Evolutionary conservation across 2,329 filamentous ascomycete genomes (phyloP), one percentile per base, ranked within the genome.

Genomic region (Drechslerella dactyloides): DNA sequence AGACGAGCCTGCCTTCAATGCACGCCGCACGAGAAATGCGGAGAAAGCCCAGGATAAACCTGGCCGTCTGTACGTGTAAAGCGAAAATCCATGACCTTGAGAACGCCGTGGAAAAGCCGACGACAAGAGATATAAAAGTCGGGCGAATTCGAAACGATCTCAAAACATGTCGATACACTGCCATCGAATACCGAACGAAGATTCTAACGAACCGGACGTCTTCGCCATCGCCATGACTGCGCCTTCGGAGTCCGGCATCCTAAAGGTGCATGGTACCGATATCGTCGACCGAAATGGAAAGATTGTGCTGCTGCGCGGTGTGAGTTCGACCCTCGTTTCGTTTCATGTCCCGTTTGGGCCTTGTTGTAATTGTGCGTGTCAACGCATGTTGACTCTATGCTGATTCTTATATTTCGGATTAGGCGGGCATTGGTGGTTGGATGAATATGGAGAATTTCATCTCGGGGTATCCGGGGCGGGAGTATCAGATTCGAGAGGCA

Each of bases 371-470:
- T 33, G 51, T 8, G 15, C 1, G 10, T 46, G 44, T 50, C 57
- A 61, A 51, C 56, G 30, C 37, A 61, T 46, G 27, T 46, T 17
- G 23, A 60, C 48, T 4, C 57, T 70, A 17, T 48, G 19, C 17
- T 33, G 33, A 17, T 27, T 37, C 10, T 23, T 40, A 61, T 51
- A 15, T 11, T 1, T 44, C 15, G 17, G 7, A 2, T 15, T 44
- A 76, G 58, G 80, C 82, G 35, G 82, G 76, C 40, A 62, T 76
- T 33, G 77, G 78, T 30, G 77, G 77, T 33, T 75, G 76, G 63
- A 75, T 77, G 65, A 77, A 77, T 64, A 85, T 85, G 83, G 84
- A 86, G 77, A 87, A 86, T 77, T 87, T 87, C 80, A 87, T 87
- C 74, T 86, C 84, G 0, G 86, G 86, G n/a, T 87, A 83, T 66